Evolutionary conservation across 1,139 yeast species (phyloP), one percentile per base, ranked within the genome.

Genomic region (Hyphopichia fennica): DNA sequence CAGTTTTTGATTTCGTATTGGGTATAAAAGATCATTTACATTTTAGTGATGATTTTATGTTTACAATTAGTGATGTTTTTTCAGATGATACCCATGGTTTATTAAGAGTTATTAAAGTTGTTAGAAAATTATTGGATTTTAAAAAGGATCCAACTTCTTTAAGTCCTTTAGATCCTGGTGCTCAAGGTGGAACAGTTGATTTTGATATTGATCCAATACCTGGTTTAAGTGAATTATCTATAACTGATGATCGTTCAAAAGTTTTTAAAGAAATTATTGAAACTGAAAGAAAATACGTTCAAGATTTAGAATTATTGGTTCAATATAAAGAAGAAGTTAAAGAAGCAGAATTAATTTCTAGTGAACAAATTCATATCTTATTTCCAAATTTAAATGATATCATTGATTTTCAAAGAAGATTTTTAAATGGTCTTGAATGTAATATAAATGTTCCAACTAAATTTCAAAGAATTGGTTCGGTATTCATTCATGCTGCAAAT

Each of bases 281-380:
- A 53, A 89, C 96, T 2, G 99, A 93, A 64, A 75, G 98, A 50
- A 90, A 88, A 62, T 93, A 85, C 60, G 96, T 93, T 17, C 89
- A 86, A 60, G 98, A 93, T 61, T 69, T 93, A 51, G 97, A 91
- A 61, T 75, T 81, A 13, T 65, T 93, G 54, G 73, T 78, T 39
- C 67, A 66, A 35, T 95, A 89, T 63, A 84, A 84, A 58, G 72
- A 77, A 42, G 95, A 87, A 51, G 68, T 93, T 34, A 68, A 78
- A 41, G 71, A 74, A 17, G 78, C 83, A 11, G 93, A 87, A 47
- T 66, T 84, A 30, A 75, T 93, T 17, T 79, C 91, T 6, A 81
- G 84, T 16, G 98, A 91, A 53, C 90, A 86, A 50, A 75, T 90
- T 41, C 91, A 88, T 60, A 75, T 78, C 58, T 64, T 93, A 34